Evolutionary conservation across 2,329 filamentous ascomycete genomes (phyloP).

Genomic region (Colletotrichum acutatum): DNA sequence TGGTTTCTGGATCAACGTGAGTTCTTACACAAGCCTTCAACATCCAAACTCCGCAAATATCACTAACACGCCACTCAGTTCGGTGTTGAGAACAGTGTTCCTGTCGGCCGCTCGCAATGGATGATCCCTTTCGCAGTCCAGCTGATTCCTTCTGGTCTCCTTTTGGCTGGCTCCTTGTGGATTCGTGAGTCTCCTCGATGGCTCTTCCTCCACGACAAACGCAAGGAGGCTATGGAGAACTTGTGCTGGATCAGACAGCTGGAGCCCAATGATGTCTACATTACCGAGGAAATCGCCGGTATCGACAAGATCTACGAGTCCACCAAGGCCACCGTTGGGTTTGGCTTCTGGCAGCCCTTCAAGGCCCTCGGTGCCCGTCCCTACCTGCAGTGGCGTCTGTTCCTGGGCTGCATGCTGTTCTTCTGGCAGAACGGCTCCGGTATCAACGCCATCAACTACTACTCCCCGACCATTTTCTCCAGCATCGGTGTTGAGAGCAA

Average conservation of each 20-base stretch:
- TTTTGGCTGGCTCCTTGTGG: constrained; percentile 59
- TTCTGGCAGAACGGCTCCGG: constrained; percentile 75
- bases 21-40: constrained; percentile 37
- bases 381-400: constrained; percentile 67
- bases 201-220: constrained; percentile 65
- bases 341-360: constrained; percentile 71
- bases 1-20: constrained; percentile 61
- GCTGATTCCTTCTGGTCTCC: constrained; percentile 63
- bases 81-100: constrained; percentile 34
- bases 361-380: constrained; percentile 57
- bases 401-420: constrained; percentile 73
- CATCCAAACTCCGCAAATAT: constrained; percentile 37
- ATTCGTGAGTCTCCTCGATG: constrained; percentile 69
- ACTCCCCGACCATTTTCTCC: constrained; percentile 69
- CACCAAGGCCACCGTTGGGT: constrained; percentile 62
- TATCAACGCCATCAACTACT: constrained; percentile 75
- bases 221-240: constrained; percentile 60
- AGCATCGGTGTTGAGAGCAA: constrained; percentile 28
- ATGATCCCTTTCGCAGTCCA: constrained; percentile 64
- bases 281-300: constrained; percentile 70
- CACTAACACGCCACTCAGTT: constrained; percentile 41
- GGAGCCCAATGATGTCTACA: constrained; percentile 62
- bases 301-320: constrained; percentile 62
- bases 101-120: constrained; percentile 48
- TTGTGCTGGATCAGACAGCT: constrained; percentile 67